Percentiles rank a stretch among this genome's conserved stretches.
phyloP scores from a whole-genome alignment of 2,329 filamentous ascomycete genomes.

The Davidsoniella virescens region DNA sequence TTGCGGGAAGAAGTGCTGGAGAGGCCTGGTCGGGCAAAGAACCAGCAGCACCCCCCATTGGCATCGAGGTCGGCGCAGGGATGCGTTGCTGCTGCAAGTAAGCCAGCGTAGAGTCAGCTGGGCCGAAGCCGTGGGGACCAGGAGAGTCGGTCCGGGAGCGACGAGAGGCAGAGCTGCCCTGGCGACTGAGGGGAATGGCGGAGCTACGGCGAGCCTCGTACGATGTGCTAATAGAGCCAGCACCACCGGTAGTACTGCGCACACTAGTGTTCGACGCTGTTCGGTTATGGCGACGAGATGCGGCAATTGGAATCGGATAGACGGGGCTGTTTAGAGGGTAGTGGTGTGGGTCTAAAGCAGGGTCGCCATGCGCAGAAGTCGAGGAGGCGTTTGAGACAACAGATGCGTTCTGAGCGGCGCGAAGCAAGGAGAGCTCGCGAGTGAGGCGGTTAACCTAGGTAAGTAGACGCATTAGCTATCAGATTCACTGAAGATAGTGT shows the following conservation, averaged over 20 bases:
- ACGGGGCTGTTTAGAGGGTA: slow-evolving; percentile 40
- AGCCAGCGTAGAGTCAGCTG: slow-evolving; percentile 23
- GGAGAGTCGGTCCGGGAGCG: slow-evolving; percentile 36
- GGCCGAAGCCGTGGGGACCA: slow-evolving; percentile 13
- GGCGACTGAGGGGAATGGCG: slow-evolving; percentile 32
- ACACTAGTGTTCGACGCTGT: slow-evolving; percentile 40
- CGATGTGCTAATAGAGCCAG: slow-evolving; percentile 22
- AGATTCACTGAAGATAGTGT: neutral
- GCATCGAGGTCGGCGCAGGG: slow-evolving; percentile 20
- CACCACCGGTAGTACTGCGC: slow-evolving; percentile 34
- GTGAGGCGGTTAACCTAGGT: slow-evolving; percentile 77
- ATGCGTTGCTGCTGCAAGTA: slow-evolving; percentile 34
- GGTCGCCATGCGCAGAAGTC: slow-evolving; percentile 36
- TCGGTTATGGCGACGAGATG: slow-evolving; percentile 37
- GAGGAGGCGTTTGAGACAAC: slow-evolving; percentile 51
- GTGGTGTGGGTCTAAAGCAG: slow-evolving; percentile 32
- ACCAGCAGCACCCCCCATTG: slow-evolving; percentile 11
- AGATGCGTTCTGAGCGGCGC: slow-evolving; percentile 50
- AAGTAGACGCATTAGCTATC: neutral
- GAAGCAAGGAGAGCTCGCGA: slow-evolving; percentile 72
- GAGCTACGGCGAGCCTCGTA: slow-evolving; percentile 25
- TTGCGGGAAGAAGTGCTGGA: slow-evolving; percentile 38
- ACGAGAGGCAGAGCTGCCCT: slow-evolving; percentile 39
- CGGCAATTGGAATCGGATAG: slow-evolving; percentile 36
- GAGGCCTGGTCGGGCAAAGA: slow-evolving; percentile 22